phyloP scores from a whole-genome alignment of 768 basidiomycete genomes.

The Cystobasidium onofrii region DNA sequence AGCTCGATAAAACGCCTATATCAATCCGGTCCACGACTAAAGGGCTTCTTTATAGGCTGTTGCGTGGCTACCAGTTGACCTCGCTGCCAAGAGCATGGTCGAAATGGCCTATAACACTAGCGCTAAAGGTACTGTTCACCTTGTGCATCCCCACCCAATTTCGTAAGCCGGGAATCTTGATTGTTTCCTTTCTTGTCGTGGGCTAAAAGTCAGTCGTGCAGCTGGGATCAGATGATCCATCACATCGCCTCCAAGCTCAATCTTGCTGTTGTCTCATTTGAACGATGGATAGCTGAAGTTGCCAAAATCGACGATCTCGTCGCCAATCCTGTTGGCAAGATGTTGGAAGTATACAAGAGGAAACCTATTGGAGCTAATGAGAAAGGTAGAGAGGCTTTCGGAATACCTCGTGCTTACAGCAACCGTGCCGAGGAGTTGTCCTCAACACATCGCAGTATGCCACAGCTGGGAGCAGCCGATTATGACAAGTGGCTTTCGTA shows the following conservation, averaged over 20 bases:
- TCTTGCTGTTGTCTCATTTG: not conserved
- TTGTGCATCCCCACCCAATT: conserved; percentile 4
- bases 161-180: not conserved
- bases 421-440: not conserved
- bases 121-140: not conserved
- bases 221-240: not conserved
- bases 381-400: conserved; percentile 4
- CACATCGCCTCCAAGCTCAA: not conserved
- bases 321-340: not conserved
- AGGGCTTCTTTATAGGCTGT: not conserved
- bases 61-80: conserved; percentile 10
- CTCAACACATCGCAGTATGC: not conserved
- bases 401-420: not conserved
- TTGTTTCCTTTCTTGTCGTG: not conserved
- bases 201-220: not conserved
- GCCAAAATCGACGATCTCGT: not conserved
- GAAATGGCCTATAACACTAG: not conserved
- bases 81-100: not conserved
- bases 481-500: not conserved
- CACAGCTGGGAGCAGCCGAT: not conserved
- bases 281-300: not conserved
- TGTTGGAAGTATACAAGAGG: not conserved
- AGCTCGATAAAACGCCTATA: not conserved
- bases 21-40: no score
- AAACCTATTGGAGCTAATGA: conserved; percentile 1